Evolutionary conservation across 2,329 filamentous ascomycete genomes (phyloP).

Genomic region (Chrysoporthe austroafricana): DNA sequence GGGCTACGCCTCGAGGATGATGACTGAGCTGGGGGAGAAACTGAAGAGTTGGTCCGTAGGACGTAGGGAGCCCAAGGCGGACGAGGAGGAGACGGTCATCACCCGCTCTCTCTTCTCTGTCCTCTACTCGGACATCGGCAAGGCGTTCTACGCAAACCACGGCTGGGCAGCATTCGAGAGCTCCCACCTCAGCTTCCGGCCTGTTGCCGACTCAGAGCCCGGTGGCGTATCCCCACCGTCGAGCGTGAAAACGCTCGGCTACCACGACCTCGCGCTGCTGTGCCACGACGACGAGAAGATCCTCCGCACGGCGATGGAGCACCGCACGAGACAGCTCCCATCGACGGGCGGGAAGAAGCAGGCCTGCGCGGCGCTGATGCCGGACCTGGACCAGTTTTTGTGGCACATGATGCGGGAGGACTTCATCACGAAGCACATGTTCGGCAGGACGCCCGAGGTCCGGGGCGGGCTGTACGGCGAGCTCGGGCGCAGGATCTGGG

Average conservation of each 20-base stretch:
- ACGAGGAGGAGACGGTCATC: constrained; percentile 34
- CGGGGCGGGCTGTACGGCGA: constrained; percentile 71
- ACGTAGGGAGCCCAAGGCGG: constrained; percentile 25
- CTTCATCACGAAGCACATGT: constrained; percentile 70
- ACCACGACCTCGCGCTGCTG: constrained; percentile 63
- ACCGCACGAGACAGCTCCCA: constrained; percentile 28
- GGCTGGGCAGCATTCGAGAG: constrained; percentile 80
- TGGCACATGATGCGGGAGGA: constrained; percentile 86
- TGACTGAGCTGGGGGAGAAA: constrained; percentile 62
- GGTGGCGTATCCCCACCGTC: constrained; percentile 29
- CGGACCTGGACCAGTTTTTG: constrained; percentile 66
- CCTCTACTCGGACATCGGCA: constrained; percentile 85
- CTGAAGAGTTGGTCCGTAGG: constrained; percentile 41
- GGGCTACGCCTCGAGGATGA: constrained; percentile 80
- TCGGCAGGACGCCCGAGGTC: constrained; percentile 58
- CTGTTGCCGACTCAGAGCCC: constrained; percentile 32
- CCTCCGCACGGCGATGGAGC: constrained; percentile 57
- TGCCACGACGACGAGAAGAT: constrained; percentile 67
- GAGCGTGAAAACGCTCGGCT: constrained; percentile 52
- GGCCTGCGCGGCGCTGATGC: constrained; percentile 65
- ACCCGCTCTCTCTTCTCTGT: constrained; percentile 68
- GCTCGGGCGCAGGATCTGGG: constrained; percentile 67
- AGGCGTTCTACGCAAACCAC: constrained; percentile 75
- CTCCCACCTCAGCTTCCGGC: constrained; percentile 68
- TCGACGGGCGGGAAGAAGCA: constrained; percentile 44